Conservation (phyloP, 2,329 filamentous ascomycete species). For the Colletotrichum acutatum region DNA sequence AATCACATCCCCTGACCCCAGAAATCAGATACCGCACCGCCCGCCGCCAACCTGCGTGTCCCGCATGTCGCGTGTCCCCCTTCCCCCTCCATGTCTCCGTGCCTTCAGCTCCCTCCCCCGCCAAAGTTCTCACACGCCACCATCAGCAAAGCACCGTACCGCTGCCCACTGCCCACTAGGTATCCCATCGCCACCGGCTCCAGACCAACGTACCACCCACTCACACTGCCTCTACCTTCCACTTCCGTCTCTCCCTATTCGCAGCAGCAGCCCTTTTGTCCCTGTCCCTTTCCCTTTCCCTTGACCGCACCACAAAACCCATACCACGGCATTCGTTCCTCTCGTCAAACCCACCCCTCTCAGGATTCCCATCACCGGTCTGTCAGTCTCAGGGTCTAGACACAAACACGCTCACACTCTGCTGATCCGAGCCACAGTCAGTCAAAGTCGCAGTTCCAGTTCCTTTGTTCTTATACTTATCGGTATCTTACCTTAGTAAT, state of each 20-base stretch:
- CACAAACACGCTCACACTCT: not conserved
- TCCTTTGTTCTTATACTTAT: too few species aligned
- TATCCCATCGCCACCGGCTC: not conserved
- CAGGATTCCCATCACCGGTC: too few species aligned
- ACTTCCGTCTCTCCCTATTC: not conserved
- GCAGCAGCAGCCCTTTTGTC: not conserved
- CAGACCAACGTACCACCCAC: not conserved
- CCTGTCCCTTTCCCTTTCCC: not conserved
- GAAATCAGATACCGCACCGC: not conserved
- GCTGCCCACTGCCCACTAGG: too few species aligned
- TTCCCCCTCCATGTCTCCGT: not conserved
- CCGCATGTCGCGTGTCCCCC: slow-evolving; percentile 15
- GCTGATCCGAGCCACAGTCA: not conserved
- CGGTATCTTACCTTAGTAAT: not conserved
- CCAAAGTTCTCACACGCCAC: not conserved
- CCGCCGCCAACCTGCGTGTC: not conserved
- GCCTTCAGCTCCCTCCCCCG: not conserved
- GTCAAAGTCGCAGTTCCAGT: too few species aligned
- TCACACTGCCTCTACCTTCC: not conserved
- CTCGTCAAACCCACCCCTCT: not conserved
- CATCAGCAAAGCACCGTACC: not conserved
- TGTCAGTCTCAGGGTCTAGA: not conserved
- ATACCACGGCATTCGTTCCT: slow-evolving; percentile 4
- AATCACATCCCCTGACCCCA: not conserved
- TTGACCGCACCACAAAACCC: not conserved